phyloP scores from a whole-genome alignment of 345 rosid species.

The Durio zibethinus region DNA sequence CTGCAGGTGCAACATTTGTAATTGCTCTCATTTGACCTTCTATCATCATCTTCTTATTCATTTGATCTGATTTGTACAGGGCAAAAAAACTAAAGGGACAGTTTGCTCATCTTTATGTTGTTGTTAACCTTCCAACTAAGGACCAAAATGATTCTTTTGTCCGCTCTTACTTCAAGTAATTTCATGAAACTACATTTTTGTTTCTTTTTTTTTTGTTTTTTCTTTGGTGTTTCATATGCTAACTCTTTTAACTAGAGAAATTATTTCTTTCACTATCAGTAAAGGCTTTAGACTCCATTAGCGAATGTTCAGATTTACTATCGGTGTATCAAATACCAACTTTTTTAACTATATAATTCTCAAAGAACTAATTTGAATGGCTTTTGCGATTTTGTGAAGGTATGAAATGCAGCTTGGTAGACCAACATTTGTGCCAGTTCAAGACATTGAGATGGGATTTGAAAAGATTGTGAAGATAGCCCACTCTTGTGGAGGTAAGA shows the following conservation, averaged over 20 bases:
- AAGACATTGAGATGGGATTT: slow-evolving; percentile 85
- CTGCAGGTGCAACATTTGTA: slow-evolving; percentile 42
- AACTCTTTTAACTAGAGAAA: too few species aligned
- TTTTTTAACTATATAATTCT: too few species aligned
- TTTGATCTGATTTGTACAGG: slow-evolving; percentile 32
- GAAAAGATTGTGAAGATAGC: slow-evolving; percentile 86
- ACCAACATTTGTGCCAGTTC: slow-evolving; percentile 71
- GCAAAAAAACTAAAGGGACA: slow-evolving; percentile 59
- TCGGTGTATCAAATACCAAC: too few species aligned
- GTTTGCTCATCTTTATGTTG: slow-evolving; percentile 64
- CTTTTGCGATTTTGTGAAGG: slow-evolving; percentile 33
- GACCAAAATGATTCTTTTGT: slow-evolving; percentile 67
- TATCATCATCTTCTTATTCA: background rate
- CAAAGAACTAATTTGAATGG: too few species aligned
- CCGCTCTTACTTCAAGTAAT: slow-evolving; percentile 78
- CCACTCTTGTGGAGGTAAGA: slow-evolving; percentile 67
- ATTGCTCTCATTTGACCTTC: background rate
- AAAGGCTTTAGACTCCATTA: too few species aligned
- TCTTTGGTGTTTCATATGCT: too few species aligned
- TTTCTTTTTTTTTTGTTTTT: too few species aligned
- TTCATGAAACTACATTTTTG: background rate
- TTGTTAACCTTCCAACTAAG: slow-evolving; percentile 54
- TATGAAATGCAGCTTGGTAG: slow-evolving; percentile 73
- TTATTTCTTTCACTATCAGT: too few species aligned
- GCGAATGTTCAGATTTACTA: too few species aligned